A percentile compares a stretch with the other conserved stretches of the same genome.
These are phyloP conservation scores for Wilcoxina mikolae DNA, from an alignment of 495 filamentous ascomycete species.

Conservation along the genomic window DNA sequence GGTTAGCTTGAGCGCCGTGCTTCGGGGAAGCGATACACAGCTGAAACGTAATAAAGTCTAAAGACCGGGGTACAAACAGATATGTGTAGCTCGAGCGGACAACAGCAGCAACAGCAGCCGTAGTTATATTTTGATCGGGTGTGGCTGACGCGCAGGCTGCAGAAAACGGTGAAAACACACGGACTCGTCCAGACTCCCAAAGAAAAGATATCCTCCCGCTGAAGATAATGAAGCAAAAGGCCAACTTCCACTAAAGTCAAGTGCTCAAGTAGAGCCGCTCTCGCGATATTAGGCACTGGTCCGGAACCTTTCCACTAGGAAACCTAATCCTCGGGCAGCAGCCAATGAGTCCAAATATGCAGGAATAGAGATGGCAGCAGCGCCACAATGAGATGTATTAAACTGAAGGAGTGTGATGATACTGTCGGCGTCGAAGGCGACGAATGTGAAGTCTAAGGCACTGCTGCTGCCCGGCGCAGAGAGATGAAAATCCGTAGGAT, in stretches of 20 bases:
- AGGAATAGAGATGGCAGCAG: not conserved
- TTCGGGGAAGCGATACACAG: slow-evolving; percentile 3
- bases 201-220: not conserved
- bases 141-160: not conserved
- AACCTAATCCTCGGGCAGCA: not conserved
- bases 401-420: not conserved
- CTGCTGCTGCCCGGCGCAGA: slow-evolving; percentile 2
- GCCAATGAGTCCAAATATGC: not conserved
- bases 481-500: not conserved
- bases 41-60: slow-evolving; percentile 5
- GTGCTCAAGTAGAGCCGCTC: slow-evolving; percentile 1
- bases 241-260: not conserved
- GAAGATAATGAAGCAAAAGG: not conserved
- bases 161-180: not conserved
- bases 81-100: not conserved
- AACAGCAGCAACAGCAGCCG: not conserved
- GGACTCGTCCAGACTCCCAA: not conserved
- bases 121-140: not conserved
- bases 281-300: not conserved
- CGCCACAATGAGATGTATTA: not conserved
- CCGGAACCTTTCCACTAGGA: not conserved
- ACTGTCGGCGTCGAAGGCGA: not conserved
- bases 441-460: not conserved
- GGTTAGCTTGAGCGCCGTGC: slow-evolving; percentile 2
- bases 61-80: slow-evolving; percentile 4